These are phyloP conservation scores for Guadua angustifolia DNA, from an alignment of 176 grass and related monocot genomes.

Conservation along the genomic window DNA sequence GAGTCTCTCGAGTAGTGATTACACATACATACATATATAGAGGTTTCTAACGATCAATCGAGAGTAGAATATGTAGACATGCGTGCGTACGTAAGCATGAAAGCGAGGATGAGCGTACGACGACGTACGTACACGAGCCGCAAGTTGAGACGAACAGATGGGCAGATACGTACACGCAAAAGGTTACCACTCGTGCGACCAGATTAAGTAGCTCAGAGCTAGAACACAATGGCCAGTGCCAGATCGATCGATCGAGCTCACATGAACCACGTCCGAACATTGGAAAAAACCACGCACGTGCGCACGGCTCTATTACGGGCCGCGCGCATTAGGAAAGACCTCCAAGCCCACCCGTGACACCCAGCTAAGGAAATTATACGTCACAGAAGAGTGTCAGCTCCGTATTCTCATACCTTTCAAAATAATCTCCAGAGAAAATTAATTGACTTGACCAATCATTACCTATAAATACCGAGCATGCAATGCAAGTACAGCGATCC, in stretches of 20 bases:
- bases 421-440: neutral
- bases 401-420: slow-evolving; percentile 7
- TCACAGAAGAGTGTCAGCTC: neutral
- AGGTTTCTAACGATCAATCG: no score
- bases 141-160: no score
- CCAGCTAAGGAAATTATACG: neutral
- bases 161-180: no score
- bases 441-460: neutral
- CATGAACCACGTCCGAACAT: slow-evolving; percentile 42
- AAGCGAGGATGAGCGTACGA: no score
- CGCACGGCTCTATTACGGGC: neutral
- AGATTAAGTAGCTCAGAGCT: no score
- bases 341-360: slow-evolving; percentile 30
- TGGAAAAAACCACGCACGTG: neutral
- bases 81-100: no score
- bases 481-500: neutral
- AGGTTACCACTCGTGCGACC: no score
- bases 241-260: slow-evolving; percentile 20
- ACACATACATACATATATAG: no score
- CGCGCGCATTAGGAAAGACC: neutral
- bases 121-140: no score
- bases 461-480: slow-evolving; percentile 29
- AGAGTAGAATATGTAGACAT: no score
- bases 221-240: neutral
- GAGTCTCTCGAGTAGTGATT: no score